A percentile compares a stretch with the other conserved stretches of the same genome.
phyloP scores from a whole-genome alignment of 768 basidiomycete genomes.

The Amanita molliuscula region DNA sequence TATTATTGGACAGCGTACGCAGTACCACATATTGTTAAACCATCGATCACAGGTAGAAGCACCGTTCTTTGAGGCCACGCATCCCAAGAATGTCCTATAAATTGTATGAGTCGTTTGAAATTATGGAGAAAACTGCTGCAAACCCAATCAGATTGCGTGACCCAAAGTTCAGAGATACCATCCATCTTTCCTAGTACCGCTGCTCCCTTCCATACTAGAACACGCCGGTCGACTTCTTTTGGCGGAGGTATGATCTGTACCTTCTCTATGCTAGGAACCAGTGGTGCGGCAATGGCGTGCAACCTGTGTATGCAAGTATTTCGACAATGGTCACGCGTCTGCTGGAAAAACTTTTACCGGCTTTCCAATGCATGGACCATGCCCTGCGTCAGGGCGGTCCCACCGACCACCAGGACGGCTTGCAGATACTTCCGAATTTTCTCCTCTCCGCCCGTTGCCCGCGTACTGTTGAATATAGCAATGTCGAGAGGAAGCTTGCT shows the following conservation, averaged over 20 bases:
- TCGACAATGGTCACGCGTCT: background rate
- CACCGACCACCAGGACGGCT: slow-evolving; percentile 82
- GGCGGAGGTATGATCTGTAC: slow-evolving; percentile 92
- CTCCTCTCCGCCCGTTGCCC: slow-evolving; percentile 83
- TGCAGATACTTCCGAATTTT: slow-evolving; percentile 85
- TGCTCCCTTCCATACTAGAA: slow-evolving; percentile 93
- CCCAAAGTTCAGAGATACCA: slow-evolving; percentile 80
- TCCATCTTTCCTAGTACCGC: slow-evolving; percentile 91
- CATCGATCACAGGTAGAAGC: slow-evolving; percentile 54
- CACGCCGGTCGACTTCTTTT: slow-evolving; percentile 83
- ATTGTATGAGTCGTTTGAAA: slow-evolving; percentile 1
- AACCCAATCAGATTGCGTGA: slow-evolving; percentile 83
- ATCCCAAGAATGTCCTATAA: slow-evolving; percentile 66
- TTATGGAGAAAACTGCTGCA: slow-evolving; percentile 11
- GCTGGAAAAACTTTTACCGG: slow-evolving; percentile 36
- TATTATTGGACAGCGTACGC: slow-evolving; percentile 8
- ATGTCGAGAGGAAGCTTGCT: slow-evolving; percentile 88
- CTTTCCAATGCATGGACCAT: slow-evolving; percentile 82
- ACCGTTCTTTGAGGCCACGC: slow-evolving; percentile 73
- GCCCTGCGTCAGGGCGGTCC: slow-evolving; percentile 69
- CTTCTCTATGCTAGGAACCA: slow-evolving; percentile 78
- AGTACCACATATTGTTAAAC: background rate
- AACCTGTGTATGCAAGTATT: slow-evolving; percentile 30
- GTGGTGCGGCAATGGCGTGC: slow-evolving; percentile 75
- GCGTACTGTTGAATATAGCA: slow-evolving; percentile 84